A percentile compares a stretch with the other conserved stretches of the same genome.
Conservation (phyloP, 2,329 filamentous ascomycete species). For the Atkinsonella texensis region DNA sequence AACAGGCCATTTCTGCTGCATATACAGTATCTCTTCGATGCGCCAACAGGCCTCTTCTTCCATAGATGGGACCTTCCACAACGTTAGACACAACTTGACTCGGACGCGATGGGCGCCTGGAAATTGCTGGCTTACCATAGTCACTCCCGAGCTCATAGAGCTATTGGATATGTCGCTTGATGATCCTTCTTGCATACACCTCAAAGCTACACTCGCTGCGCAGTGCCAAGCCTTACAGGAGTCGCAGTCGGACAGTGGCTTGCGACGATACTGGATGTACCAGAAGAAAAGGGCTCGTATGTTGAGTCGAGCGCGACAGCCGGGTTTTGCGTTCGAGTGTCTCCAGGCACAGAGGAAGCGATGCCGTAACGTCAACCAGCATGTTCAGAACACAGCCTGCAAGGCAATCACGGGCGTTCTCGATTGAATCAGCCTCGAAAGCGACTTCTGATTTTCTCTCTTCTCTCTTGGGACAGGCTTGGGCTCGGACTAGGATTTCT, state of each 20-base stretch:
- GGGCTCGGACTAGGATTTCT: neutral
- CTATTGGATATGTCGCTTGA: constrained; percentile 49
- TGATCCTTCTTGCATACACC: constrained; percentile 48
- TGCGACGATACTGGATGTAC: constrained; percentile 63
- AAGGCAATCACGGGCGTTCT: neutral
- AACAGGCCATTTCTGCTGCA: constrained; percentile 60
- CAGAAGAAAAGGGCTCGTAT: constrained; percentile 57
- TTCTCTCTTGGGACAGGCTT: neutral
- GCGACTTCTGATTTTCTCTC: neutral
- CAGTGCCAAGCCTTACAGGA: constrained; percentile 54
- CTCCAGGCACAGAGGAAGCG: constrained; percentile 46
- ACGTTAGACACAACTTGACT: constrained; percentile 22
- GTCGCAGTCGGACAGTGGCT: constrained; percentile 48
- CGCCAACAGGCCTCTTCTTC: constrained; percentile 61
- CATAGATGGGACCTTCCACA: constrained; percentile 69
- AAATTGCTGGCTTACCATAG: constrained; percentile 70
- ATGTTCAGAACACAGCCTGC: neutral
- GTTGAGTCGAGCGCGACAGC: constrained; percentile 67
- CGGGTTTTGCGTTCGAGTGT: constrained; percentile 67
- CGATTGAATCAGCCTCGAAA: neutral
- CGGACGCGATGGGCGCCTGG: constrained; percentile 49
- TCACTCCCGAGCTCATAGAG: constrained; percentile 72
- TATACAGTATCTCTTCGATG: constrained; percentile 67
- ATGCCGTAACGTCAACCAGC: neutral
- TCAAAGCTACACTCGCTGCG: constrained; percentile 52